Evolutionary conservation across 331 rosid genomes (phyloP), one percentile per base, ranked within the genome.

Genomic region (Spiraea crenata): DNA sequence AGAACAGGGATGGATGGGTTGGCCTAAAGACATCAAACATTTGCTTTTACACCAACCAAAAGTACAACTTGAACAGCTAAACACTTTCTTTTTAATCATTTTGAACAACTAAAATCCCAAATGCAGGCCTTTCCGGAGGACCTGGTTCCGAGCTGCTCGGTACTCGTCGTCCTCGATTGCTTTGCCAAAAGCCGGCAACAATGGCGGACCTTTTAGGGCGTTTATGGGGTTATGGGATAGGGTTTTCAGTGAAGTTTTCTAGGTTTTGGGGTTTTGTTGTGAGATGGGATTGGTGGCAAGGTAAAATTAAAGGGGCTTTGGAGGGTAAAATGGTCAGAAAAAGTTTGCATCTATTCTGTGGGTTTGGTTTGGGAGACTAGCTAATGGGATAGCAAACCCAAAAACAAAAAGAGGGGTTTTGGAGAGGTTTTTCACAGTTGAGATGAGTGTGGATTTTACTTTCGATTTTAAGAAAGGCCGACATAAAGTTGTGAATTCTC

Each of bases 1-100:
- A n/a, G n/a, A n/a, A n/a, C n/a, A n/a, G n/a, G n/a, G n/a, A n/a
- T n/a, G n/a, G n/a, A n/a, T n/a, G n/a, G n/a, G n/a, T n/a, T n/a
- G n/a, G n/a, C n/a, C n/a, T n/a, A n/a, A n/a, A n/a, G n/a, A n/a
- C n/a, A n/a, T n/a, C n/a, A n/a, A n/a, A n/a, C n/a, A n/a, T n/a
- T n/a, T n/a, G n/a, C n/a, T 93, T 83, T 93, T 96, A 47, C 91
- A 95, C 19, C 99, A 96, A 13, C 99, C 99, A 73, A 93, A n/a
- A n/a, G n/a, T n/a, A n/a, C n/a, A n/a, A n/a, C n/a, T n/a, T n/a
- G n/a, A n/a, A n/a, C n/a, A n/a, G n/a, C n/a, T n/a, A n/a, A n/a
- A n/a, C n/a, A n/a, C n/a, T n/a, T n/a, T n/a, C n/a, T n/a, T n/a
- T n/a, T n/a, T n/a, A n/a, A n/a, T n/a, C n/a, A n/a, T n/a, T n/a